phyloP scores from a whole-genome alignment of 2,329 filamentous ascomycete species.

The Fusarium staphyleae region DNA sequence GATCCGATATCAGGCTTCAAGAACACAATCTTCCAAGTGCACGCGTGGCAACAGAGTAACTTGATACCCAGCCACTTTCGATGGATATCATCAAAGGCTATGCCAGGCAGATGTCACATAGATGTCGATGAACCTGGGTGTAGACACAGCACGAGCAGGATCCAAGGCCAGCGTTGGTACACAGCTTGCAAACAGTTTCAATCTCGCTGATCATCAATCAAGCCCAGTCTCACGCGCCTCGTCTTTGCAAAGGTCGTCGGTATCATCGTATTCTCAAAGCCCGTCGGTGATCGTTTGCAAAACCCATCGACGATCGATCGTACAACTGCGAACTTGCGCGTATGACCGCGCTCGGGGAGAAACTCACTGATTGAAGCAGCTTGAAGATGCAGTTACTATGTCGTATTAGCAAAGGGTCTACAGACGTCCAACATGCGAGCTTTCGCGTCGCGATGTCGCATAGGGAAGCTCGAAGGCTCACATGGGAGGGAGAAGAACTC shows the following conservation, averaged over 20 bases:
- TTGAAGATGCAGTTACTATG: conserved; percentile 66
- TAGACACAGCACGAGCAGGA: background rate
- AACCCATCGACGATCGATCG: conserved; percentile 22
- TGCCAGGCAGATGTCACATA: background rate
- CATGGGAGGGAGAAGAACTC: conserved; percentile 67
- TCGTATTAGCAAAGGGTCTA: conserved; percentile 31
- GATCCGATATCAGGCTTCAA: background rate
- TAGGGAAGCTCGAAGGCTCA: conserved; percentile 36
- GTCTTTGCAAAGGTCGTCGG: conserved; percentile 1
- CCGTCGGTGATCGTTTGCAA: conserved; percentile 17
- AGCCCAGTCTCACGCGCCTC: background rate
- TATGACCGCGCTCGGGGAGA: background rate
- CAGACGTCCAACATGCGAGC: background rate
- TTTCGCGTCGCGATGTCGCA: conserved; percentile 25
- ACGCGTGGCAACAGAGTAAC: background rate
- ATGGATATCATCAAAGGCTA: background rate
- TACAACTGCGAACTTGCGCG: background rate
- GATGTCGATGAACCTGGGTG: background rate
- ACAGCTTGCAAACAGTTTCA: too few relatives aligned
- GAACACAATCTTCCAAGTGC: conserved; percentile 3
- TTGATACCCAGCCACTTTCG: background rate
- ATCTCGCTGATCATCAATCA: too few relatives aligned
- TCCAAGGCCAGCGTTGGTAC: too few relatives aligned
- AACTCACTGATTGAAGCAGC: conserved; percentile 71
- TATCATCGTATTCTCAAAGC: conserved; percentile 20